Evolutionary conservation across 2,329 filamentous ascomycete genomes (phyloP).

Genomic region (Phyllosticta ampelicida): DNA sequence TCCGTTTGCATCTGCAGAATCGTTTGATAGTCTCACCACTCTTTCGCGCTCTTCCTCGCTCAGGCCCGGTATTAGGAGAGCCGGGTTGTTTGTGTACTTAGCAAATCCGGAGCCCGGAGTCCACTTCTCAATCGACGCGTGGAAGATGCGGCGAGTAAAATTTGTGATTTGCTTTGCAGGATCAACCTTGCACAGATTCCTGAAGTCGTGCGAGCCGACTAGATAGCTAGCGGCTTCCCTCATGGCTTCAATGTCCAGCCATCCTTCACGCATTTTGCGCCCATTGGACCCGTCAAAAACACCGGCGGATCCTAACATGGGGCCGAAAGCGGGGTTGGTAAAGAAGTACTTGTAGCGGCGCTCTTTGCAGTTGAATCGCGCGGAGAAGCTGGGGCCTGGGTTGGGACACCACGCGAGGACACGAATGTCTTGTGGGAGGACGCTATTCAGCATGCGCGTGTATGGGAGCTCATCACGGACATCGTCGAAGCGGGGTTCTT

Average conservation of each 20-base stretch:
- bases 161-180: conserved; percentile 78
- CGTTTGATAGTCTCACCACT: conserved; percentile 11
- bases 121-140: conserved; percentile 56
- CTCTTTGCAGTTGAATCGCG: conserved; percentile 85
- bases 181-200: conserved; percentile 95
- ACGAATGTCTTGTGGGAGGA: conserved; percentile 82
- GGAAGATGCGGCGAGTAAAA: conserved; percentile 68
- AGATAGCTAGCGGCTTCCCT: conserved; percentile 66
- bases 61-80: conserved; percentile 12
- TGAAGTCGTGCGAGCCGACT: conserved; percentile 81
- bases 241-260: conserved; percentile 85
- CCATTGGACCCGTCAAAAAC: conserved; percentile 26
- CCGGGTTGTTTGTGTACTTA: not conserved
- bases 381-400: conserved; percentile 70
- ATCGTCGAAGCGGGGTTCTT: conserved; percentile 45
- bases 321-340: conserved; percentile 79
- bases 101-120: conserved; percentile 8
- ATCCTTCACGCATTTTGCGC: conserved; percentile 42
- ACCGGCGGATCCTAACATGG: conserved; percentile 47
- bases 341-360: conserved; percentile 95
- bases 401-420: conserved; percentile 87
- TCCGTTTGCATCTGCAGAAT: not conserved
- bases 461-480: conserved; percentile 77
- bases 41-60: conserved; percentile 12
- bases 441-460: conserved; percentile 68